Evolutionary conservation across 2,329 filamentous ascomycete genomes (phyloP), one percentile per base, ranked within the genome.

Genomic region (Colletotrichum sp.): DNA sequence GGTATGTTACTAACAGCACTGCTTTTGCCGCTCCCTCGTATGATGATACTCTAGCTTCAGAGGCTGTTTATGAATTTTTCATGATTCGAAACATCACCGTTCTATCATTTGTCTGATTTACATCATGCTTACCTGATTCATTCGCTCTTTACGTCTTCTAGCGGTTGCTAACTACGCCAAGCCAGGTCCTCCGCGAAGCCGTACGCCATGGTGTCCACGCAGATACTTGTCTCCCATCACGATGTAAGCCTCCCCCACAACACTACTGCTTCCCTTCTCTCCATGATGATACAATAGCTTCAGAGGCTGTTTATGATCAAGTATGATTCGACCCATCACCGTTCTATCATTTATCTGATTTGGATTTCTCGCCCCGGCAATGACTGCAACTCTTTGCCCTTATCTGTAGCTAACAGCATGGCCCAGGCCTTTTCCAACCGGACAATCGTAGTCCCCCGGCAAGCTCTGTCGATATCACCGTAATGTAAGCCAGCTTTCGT

Each of bases 231-330:
- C 12, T 34, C 13, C n/a, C 16, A 22, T 13, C 30, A 22, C n/a
- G n/a, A 36, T 36, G 81, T 83, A 82, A 68, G 80, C 27, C n/a
- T 48, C 16, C 15, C 13, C 22, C 8, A 80, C 77, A 8, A 4
- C 62, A n/a, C 22, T 64, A 43, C 27, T 28, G 9, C 12, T 6
- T 28, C 7, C 30, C 36, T 25, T 28, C 66, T 62, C 34, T 39
- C 69, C 74, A 84, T 86, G 85, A 87, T 87, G 85, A 86, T 81
- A 81, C 52, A 56, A 27, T 77, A 74, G 80, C 80, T 80, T 84
- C 85, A 86, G 86, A 87, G 86, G 86, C 86, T 87, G 86, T 87
- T 87, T 87, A 87, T 87, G 86, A 87, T 83, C 79, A 32, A 22
- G 58, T 25, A 78, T 86, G 84, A 86, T 86, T 86, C 80, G 78